Percentiles rank a stretch among this genome's conserved stretches.
phyloP scores from a whole-genome alignment of 1,284 basidiomycete genomes.

The Leccinum fallax region DNA sequence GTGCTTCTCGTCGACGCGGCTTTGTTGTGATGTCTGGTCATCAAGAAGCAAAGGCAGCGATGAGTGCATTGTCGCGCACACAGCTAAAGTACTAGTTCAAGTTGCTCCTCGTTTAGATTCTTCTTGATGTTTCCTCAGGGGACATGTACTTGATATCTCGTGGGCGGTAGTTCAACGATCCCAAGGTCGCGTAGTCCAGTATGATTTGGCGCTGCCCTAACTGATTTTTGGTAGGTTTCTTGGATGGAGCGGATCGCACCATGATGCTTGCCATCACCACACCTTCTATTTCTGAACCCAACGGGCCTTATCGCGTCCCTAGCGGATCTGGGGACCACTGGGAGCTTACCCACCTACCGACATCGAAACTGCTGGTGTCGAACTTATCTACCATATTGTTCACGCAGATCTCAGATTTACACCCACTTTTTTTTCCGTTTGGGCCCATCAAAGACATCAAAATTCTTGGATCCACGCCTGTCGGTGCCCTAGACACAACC shows the following conservation, averaged over 20 bases:
- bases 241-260: constrained; percentile 77
- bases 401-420: constrained; percentile 62
- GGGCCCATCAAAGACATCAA: constrained; percentile 64
- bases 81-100: constrained; percentile 52
- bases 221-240: constrained; percentile 52
- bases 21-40: constrained; percentile 78
- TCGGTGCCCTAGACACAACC: constrained; percentile 40
- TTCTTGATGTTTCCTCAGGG: constrained; percentile 42
- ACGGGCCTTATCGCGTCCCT: constrained; percentile 25
- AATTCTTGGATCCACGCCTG: constrained; percentile 39
- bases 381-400: constrained; percentile 70
- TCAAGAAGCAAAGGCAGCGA: constrained; percentile 65
- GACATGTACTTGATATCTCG: constrained; percentile 71
- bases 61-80: constrained; percentile 63
- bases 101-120: not conserved
- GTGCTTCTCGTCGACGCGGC: constrained; percentile 75
- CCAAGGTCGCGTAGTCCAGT: constrained; percentile 49
- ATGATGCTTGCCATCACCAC: constrained; percentile 54
- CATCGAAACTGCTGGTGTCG: constrained; percentile 58
- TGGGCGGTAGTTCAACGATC: constrained; percentile 84
- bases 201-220: constrained; percentile 7
- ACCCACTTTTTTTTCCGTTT: constrained; percentile 73
- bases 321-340: constrained; percentile 19
- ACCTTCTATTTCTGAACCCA: constrained; percentile 34
- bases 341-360: constrained; percentile 43